Evolutionary conservation across 2,329 filamentous ascomycete species (phyloP), one percentile per base, ranked within the genome.

Genomic region (Claviceps cyperi): DNA sequence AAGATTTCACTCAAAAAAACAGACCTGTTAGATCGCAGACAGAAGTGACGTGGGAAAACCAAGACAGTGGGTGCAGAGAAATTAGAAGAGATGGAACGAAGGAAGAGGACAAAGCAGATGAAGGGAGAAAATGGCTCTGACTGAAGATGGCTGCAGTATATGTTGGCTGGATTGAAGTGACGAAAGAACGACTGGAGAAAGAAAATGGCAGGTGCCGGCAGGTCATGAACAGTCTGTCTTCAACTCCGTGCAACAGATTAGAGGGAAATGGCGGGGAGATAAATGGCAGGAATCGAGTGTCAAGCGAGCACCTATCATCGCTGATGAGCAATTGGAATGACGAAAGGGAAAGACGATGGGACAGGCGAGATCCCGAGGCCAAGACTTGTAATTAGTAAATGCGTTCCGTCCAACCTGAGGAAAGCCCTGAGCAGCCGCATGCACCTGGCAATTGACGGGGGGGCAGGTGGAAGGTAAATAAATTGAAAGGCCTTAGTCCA

Each of bases 11-110:
- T 56, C 51, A 53, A 55, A 60, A 59, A 57, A 56, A 56, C 57
- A 55, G 52, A 54, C 55, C 57, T 49, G 55, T 56, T 57, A 59
- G 55, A 59, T 57, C 56, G 60, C 58, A 59, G 59, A 57, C 51
- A 52, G 60, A 54, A 57, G 55, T 55, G 53, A 57, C 54, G 53
- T 51, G 51, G 52, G 54, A 53, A 53, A 53, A 51, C 51, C 51
- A 53, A 53, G 51, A 53, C 49, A 52, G 47, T 53, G 50, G 48
- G 52, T 49, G 49, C 48, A 45, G 40, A 52, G 49, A 52, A 51
- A 53, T 46, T 47, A 56, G 49, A 51, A 51, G 49, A 53, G 49
- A 53, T 53, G 51, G 51, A 51, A 46, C 35, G 36, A 41, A 46
- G 48, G 50, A 48, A 40, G 44, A 54, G 54, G 52, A 51, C 46